Evolutionary conservation across 352 stramenopile genomes (phyloP).

Genomic region (Phytophthora kernoviae): DNA sequence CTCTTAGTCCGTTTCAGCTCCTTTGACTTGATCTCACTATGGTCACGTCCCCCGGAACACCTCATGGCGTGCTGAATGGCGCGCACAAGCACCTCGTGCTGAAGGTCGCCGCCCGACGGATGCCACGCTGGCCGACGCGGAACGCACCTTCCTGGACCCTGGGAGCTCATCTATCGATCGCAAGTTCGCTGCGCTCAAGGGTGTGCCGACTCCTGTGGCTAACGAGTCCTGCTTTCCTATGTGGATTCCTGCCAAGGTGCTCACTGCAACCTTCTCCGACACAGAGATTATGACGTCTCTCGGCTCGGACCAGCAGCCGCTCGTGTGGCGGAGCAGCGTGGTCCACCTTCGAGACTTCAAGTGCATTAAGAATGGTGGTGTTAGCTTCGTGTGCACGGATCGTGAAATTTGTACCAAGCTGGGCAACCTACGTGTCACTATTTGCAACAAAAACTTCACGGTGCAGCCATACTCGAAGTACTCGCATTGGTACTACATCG

Average conservation of each 20-base stretch:
- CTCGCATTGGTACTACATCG: constrained; percentile 25
- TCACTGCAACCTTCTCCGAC: constrained; percentile 10
- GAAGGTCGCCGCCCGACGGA: constrained; percentile 7
- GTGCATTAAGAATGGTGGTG: constrained; percentile 12
- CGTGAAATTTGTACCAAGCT: constrained; percentile 9
- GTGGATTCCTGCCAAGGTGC: constrained; percentile 16
- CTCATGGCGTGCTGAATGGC: constrained; percentile 36
- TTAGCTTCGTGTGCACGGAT: constrained; percentile 17
- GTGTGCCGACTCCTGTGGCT: constrained; percentile 5
- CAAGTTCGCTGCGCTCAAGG: constrained; percentile 7
- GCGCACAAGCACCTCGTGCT: not conserved
- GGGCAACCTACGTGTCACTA: not conserved
- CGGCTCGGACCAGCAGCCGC: constrained; percentile 2
- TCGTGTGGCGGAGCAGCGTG: constrained; percentile 1
- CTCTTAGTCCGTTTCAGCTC: too few relatives aligned
- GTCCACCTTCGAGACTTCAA: constrained; percentile 11
- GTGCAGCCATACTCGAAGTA: constrained; percentile 21
- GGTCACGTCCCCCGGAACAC: constrained; percentile 38
- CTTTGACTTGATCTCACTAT: not conserved
- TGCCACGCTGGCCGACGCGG: constrained; percentile 8
- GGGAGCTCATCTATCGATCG: not conserved
- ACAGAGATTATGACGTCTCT: constrained; percentile 25
- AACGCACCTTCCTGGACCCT: constrained; percentile 7
- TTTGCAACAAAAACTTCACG: constrained; percentile 1
- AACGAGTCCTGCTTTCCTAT: constrained; percentile 7